Base-by-base conservation (phyloP, 306 rosid species). In the Cyamopsis tetragonoloba region DNA sequence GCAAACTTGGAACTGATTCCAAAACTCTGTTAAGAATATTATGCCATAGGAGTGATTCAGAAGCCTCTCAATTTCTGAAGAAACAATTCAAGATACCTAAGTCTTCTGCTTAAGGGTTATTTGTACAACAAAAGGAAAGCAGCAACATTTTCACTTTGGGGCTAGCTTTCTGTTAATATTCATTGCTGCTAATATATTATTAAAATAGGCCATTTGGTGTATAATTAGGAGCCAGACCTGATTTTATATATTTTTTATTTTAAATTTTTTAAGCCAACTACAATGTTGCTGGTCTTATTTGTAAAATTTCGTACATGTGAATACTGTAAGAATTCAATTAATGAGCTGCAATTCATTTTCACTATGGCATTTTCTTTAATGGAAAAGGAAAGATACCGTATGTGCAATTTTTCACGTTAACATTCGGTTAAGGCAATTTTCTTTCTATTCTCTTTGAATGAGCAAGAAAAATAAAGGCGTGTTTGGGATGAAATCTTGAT, bases 71-170 rank as follows among this genome's bases (percentile, higher is more conserved):
- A 27, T 93, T 93, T 75, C 84, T 93, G 37, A 93, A 89, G 90
- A 93, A 90, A 80, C 98, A 93, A 80, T 93, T 66, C 89, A 93
- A 86, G 80, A 86, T 93, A 22, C 98, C 97, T 1, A 89, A 83
- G 60, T 88, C 98, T 31, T 75, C 85, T 13, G 85, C 81, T 22
- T 92, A 92, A 85, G 62, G 68, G 55, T n/a, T 35, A 48, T 53
- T 2, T 67, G 68, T 56, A 60, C 60, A 28, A 64, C 35, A 31
- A 38, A 35, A 23, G 76, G 60, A 56, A 75, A 60, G 73, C 62
- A 58, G 12, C 66, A 56, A 53, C 30, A 43, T 62, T 58, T 73
- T 69, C 74, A 20, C 5, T 62, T 42, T 76, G 59, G 51, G 18
- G 50, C 41, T 60, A 5, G 37, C 72, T 66, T 76, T 72, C 19